phyloP scores from a whole-genome alignment of 306 rosid species.

The Medicago ruthenica region DNA sequence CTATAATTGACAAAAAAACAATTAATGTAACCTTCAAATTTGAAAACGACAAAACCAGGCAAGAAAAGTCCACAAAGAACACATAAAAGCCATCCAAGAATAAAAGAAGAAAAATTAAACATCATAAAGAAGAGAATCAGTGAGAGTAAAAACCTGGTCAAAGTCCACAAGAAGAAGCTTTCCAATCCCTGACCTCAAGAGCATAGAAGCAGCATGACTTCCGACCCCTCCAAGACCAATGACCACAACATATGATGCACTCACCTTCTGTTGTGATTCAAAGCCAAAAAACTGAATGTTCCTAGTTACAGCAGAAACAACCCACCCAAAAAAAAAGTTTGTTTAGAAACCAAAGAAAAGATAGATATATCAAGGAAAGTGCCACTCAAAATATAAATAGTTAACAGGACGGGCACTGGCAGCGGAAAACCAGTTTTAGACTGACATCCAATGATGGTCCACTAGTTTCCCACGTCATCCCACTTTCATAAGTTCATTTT shows the following conservation, averaged over 20 bases:
- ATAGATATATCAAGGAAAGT: not conserved
- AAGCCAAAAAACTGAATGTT: slow-evolving; percentile 89
- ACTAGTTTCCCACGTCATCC: too few species aligned
- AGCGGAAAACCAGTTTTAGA: too few species aligned
- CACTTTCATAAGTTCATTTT: too few species aligned
- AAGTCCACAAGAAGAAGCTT: slow-evolving; percentile 96
- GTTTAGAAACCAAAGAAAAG: slow-evolving; percentile 32
- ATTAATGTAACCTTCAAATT: not conserved
- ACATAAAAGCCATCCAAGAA: slow-evolving; percentile 19
- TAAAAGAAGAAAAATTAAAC: not conserved
- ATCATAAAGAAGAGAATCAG: slow-evolving; percentile 20
- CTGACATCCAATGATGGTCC: too few species aligned
- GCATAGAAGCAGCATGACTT: slow-evolving; percentile 97
- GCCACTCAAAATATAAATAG: too few species aligned
- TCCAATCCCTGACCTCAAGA: slow-evolving; percentile 90
- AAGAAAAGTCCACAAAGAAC: not conserved
- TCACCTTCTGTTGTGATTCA: slow-evolving; percentile 81
- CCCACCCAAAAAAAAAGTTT: slow-evolving; percentile 29
- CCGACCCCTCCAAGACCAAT: slow-evolving; percentile 99
- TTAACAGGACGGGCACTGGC: too few species aligned
- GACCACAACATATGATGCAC: slow-evolving; percentile 85
- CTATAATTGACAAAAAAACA: too few species aligned
- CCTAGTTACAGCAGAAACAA: slow-evolving; percentile 54
- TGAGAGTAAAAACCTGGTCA: slow-evolving; percentile 76
- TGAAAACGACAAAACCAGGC: too few species aligned